Base-by-base conservation (phyloP, 345 rosid species). In the Eucalyptus sideroxylon region DNA sequence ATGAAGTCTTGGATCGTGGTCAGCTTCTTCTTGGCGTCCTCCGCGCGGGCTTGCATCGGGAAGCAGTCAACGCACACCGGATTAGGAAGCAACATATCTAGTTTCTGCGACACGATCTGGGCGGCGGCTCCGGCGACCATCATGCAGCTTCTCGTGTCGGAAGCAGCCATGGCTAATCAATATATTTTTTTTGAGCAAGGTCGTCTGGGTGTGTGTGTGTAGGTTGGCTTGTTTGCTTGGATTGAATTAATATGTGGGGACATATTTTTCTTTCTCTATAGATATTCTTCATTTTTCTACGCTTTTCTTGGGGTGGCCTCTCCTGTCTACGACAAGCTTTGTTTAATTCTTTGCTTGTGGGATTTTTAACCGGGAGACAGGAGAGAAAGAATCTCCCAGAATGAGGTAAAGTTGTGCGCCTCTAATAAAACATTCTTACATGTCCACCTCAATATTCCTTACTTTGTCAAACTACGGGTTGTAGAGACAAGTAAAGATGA, bases 51-150 rank as follows among this genome's bases (percentile, higher is more conserved):
- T 24, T 26, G 5, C 67, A 26, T 59, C 2, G 4, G 3, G 1
- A 59, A 26, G n/a, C 67, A 59, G 2, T 26, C 1, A 3, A 26
- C 1, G 15, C 67, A 11, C 0, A 0, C 15, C 13, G 16, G 67
- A n/a, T 59, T 4, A 59, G 4, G 11, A 4, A 59, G n/a, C 67
- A 59, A 59, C 8, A 11, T 59, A 26, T 26, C n/a, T 47, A 47
- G 49, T 47, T 47, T 47, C 49, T 3, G 77, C 10, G 0, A 65
- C 37, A 65, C 5, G 17, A 26, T 59, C n/a, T 59, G 15, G n/a
- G 15, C 14, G 0, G n/a, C 7, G 8, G 0, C 30, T 59, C 1
- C 7, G 7, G 7, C n/a, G 7, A 26, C 0, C 15, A 26, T 59
- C 13, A 5, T 24, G 65, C 11, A 10, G 15, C 65, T 26, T 26